Evolutionary conservation across 1,284 basidiomycete species (phyloP), one percentile per base, ranked within the genome.

Genomic region (Bondarzewia mesenterica): DNA sequence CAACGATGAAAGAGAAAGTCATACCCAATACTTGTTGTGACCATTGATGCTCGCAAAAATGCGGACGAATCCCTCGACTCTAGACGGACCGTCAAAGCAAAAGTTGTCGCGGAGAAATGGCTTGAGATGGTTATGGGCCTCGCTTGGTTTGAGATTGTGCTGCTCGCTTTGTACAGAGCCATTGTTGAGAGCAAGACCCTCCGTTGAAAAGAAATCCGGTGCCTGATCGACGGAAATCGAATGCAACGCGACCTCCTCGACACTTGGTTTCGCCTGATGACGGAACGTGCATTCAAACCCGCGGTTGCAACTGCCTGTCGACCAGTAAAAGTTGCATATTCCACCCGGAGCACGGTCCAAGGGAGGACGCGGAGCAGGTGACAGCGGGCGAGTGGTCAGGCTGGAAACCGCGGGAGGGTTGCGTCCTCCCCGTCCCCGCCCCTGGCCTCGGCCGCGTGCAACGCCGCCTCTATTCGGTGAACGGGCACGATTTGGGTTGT

Each of bases 311-410:
- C 56, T 58, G 2, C 80, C 81, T 0, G 58, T 63, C 0, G 66
- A 58, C 79, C 78, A 84, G 57, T 63, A 83, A 55, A 65, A 73
- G 18, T 58, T 61, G 62, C 82, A 84, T 3, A 69, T 62, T 1
- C 72, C 71, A 20, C 43, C 55, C 1, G 77, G 76, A 25, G 62
- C 54, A 18, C 22, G 42, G 16, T 49, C 53, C 22, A 43, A 26
- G 23, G 46, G 42, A 10, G 44, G 44, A 12, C 42, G 42, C 15
- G 20, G 22, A 26, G 42, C 29, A n/a, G 3, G 29, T n/a, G n/a
- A n/a, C n/a, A n/a, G 29, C 29, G 10, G 29, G 29, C 10, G 12
- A 12, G 29, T 32, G 10, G 29, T 32, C 29, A 32, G 2, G n/a
- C n/a, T n/a, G n/a, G n/a, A n/a, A n/a, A n/a, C n/a, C n/a, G n/a